Base-by-base conservation (phyloP, 2,329 filamentous ascomycete species). In the Calonectria naviculata region DNA sequence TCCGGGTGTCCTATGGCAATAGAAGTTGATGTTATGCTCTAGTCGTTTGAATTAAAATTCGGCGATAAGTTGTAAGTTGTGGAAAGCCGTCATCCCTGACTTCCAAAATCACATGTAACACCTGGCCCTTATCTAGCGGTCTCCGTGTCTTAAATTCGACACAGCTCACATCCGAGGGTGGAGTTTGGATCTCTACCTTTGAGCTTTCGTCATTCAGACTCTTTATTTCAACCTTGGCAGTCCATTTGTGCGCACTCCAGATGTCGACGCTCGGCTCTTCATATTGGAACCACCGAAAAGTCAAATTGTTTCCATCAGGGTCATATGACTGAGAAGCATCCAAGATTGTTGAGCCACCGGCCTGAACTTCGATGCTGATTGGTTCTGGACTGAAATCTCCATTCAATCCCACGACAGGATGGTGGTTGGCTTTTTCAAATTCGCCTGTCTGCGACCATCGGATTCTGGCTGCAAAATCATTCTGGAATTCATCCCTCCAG, bases 231-330 rank as follows among this genome's bases (percentile, higher is more conserved):
- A 80, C 76, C 34, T 78, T 76, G 0, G 86, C 73, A 56, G 83
- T 79, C 68, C 31, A 28, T 12, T 56, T 56, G 31, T 56, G 52
- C 10, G 52, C 52, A 19, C 52, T 56, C 52, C 52, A 56, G 8
- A 56, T 28, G 38, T 56, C 31, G 13, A 78, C 74, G 42, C 72
- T 76, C 0, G 80, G 78, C 65, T 83, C 82, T 12, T 74, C 72
- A 75, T 89, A 89, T 36, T 88, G 86, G 76, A 83, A 87, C 87
- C 87, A 89, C 47, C 82, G 83, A 78, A 85, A 89, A 5, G 79
- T 81, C 17, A 89, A 74, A 5, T 80, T 71, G 63, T 83, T 82
- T 5, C 78, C 79, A 69, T 89, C 85, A 0, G 86, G 85, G 73
- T 88, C 86, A 66, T 86, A 87, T 0, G 84, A 85, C 42, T 76